Evolutionary conservation across 1,139 yeast genomes (phyloP).

Genomic region (Protomyces macrosporus): DNA sequence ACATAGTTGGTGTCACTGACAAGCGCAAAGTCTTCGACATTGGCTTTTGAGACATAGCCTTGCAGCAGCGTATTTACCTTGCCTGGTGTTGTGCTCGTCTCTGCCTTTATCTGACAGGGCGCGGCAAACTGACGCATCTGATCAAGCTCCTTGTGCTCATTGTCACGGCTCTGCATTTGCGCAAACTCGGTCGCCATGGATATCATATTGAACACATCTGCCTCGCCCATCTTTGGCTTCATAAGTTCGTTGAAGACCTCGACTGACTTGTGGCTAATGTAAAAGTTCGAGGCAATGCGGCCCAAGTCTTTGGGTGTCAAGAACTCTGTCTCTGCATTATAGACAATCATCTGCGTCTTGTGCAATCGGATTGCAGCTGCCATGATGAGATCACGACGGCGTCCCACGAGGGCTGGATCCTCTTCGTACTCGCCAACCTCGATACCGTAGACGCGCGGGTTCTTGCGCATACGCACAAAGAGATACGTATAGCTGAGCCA

Average conservation of each 20-base stretch:
- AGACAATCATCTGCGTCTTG: conserved; percentile 83
- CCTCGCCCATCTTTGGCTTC: conserved; percentile 82
- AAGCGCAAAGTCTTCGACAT: conserved; percentile 62
- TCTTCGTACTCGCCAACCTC: conserved; percentile 77
- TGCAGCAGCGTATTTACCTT: conserved; percentile 86
- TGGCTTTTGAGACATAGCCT: conserved; percentile 73
- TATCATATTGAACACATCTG: conserved; percentile 81
- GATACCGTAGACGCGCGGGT: conserved; percentile 90
- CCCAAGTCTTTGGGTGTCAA: conserved; percentile 86
- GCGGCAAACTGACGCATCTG: conserved; percentile 52
- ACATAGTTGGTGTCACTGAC: conserved; percentile 85
- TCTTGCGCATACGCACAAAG: conserved; percentile 89
- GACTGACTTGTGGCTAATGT: conserved; percentile 73
- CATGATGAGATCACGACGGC: conserved; percentile 68
- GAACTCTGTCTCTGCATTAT: conserved; percentile 76
- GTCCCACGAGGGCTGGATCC: conserved; percentile 72
- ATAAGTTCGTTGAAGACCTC: conserved; percentile 84
- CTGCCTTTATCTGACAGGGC: conserved; percentile 81
- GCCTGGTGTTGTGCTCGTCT: conserved; percentile 68
- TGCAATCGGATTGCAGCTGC: conserved; percentile 80
- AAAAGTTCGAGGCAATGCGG: conserved; percentile 89
- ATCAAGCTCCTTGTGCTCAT: conserved; percentile 71
- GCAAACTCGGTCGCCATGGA: conserved; percentile 95
- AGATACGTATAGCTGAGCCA: conserved; percentile 97
- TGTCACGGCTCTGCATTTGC: conserved; percentile 75